Conservation (phyloP, 2,329 filamentous ascomycete genomes). For the Penicillium sp. region DNA sequence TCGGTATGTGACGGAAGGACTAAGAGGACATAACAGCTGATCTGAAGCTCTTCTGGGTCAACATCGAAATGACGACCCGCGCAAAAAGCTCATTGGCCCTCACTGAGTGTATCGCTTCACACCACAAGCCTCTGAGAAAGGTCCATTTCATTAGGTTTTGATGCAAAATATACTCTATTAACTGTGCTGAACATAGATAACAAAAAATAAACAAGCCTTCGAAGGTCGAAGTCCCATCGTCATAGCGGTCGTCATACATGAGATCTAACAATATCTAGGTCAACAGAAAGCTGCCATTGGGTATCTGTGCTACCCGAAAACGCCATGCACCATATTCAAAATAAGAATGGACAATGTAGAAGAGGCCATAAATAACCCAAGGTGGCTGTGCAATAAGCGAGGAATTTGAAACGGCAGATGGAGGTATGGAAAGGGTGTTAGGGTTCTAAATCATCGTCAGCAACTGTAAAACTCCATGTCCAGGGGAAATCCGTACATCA, state of each 20-base stretch:
- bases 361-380: not conserved
- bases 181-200: not conserved
- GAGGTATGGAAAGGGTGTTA: not conserved
- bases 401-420: not conserved
- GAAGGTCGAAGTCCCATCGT: not conserved
- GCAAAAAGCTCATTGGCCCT: too few relatives aligned
- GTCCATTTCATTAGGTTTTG: not conserved
- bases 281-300: slow-evolving; percentile 14
- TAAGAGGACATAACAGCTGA: not conserved
- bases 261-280: slow-evolving; percentile 5
- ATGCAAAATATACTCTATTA: not conserved
- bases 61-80: too few relatives aligned
- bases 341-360: slow-evolving; percentile 6
- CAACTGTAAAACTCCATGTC: not conserved
- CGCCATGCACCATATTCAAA: slow-evolving; percentile 19
- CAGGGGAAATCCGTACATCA: not conserved
- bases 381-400: not conserved
- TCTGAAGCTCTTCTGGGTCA: too few relatives aligned
- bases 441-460: not conserved
- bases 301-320: slow-evolving; percentile 24
- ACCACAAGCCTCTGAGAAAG: not conserved
- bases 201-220: not conserved
- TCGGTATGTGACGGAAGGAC: not conserved
- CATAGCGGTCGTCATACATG: slow-evolving; percentile 18
- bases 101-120: too few relatives aligned